Percentiles rank a stretch among this genome's conserved stretches.
These are phyloP conservation scores for Entoloma clypeatum DNA, from an alignment of 1,284 basidiomycete genomes.

Conservation along the genomic window DNA sequence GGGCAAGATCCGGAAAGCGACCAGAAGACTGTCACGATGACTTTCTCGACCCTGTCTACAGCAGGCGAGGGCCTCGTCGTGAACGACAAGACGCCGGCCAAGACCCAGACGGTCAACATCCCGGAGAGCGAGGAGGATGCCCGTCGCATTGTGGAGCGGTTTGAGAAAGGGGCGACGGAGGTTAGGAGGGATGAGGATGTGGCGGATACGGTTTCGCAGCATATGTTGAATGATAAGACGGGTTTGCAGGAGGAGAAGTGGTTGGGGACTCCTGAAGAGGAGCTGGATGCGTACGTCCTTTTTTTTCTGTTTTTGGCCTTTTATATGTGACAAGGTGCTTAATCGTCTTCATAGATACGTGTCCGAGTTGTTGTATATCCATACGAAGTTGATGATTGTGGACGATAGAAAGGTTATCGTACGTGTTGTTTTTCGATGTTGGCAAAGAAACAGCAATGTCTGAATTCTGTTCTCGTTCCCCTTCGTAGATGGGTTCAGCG, in stretches of 20 bases:
- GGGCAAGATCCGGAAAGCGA: constrained; percentile 41
- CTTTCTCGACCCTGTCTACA: constrained; percentile 42
- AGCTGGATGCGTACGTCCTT: constrained; percentile 64
- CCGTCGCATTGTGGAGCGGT: constrained; percentile 55
- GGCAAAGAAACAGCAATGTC: no score
- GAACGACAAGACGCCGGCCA: constrained; percentile 48
- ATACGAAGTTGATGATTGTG: constrained; percentile 88
- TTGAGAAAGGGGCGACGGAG: constrained; percentile 58
- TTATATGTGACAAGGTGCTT: constrained; percentile 5
- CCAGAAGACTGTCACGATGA: constrained; percentile 52
- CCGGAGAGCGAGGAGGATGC: constrained; percentile 68
- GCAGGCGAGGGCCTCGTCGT: constrained; percentile 37
- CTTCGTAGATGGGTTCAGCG: constrained; percentile 74
- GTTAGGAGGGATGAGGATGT: constrained; percentile 58
- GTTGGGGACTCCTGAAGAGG: constrained; percentile 80
- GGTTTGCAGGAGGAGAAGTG: constrained; percentile 70
- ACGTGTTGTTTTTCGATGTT: constrained; percentile 26
- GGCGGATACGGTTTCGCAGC: constrained; percentile 74
- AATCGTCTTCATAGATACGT: constrained; percentile 52
- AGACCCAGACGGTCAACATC: constrained; percentile 60
- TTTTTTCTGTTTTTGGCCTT: constrained; percentile 10
- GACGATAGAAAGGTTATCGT: constrained; percentile 87
- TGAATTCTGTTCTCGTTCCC: constrained; percentile 1
- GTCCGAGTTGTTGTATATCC: constrained; percentile 79
- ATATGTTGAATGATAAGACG: constrained; percentile 63